Evolutionary conservation across 1,284 basidiomycete genomes (phyloP), one percentile per base, ranked within the genome.

Genomic region (Hemileccinum hortonii): DNA sequence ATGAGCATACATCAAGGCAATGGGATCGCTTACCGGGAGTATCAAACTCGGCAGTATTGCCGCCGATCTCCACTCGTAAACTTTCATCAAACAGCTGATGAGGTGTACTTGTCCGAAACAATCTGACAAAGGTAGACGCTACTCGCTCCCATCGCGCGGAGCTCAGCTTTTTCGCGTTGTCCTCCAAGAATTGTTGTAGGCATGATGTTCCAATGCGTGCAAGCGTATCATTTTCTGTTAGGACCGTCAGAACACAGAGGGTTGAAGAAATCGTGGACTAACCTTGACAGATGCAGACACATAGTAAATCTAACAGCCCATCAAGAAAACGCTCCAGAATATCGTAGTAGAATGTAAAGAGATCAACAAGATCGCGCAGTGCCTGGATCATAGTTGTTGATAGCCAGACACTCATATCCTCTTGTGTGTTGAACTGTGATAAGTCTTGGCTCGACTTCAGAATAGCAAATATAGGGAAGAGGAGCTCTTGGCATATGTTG

Each of bases 361-460:
- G 81, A 66, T 97, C 93, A 56, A 99, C 92, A 57, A 99, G 79
- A 71, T 98, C 93, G 33, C 97, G 84, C 52, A 99, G 79, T 2
- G 97, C 97, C 68, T 99, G 96, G 51, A 99, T 98, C 88, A 99
- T 95, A 2, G 97, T 99, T 9, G 97, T 98, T 40, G 94, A 98
- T 44, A 99, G 75, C 97, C 97, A 99, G 15, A 99, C 95, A 63
- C 94, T 97, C 94, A 98, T 97, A 64, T 99, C 97, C 68, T 99
- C 97, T 65, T 98, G 93, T 3, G 93, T 95, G 66, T 81, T 92
- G 77, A 98, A 98, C 26, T 94, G 84, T 15, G 91, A 92, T 32
- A 98, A 73, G 68, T 98, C 95, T 75, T 86, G 88, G 60, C 84
- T 90, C 15, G 91, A 94, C 62, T 93, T 92, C 53, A 99, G 79